Conservation (phyloP, 2,329 filamentous ascomycete species). For the Elsinoe ampelina region DNA sequence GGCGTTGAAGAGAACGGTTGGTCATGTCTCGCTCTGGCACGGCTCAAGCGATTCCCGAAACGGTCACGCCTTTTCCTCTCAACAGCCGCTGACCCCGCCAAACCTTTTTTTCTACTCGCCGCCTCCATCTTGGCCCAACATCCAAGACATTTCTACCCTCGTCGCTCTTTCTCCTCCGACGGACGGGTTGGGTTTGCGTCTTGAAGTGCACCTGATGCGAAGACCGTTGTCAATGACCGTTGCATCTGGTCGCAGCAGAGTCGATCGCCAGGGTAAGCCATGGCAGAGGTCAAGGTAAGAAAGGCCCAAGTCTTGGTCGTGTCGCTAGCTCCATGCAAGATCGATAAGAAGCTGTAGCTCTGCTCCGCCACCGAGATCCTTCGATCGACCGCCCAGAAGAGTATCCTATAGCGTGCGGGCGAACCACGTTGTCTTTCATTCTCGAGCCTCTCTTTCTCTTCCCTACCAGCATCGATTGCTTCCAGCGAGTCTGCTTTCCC, state of each 20-base stretch:
- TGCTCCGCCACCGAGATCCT: slow-evolving; percentile 6
- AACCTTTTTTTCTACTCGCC: neutral
- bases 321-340: slow-evolving; percentile 11
- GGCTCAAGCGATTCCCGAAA: neutral
- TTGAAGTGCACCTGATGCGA: neutral
- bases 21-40: neutral
- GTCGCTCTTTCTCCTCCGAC: neutral
- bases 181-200: neutral
- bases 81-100: slow-evolving; percentile 1
- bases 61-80: neutral
- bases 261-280: neutral
- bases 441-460: neutral
- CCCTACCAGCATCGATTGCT: neutral
- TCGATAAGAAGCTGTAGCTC: slow-evolving; percentile 12
- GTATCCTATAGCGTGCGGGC: slow-evolving; percentile 1
- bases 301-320: neutral
- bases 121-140: slow-evolving; percentile 1
- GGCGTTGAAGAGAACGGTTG: too few species aligned
- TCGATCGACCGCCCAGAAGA: slow-evolving; percentile 8
- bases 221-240: neutral
- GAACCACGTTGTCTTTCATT: neutral
- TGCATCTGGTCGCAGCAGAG: neutral
- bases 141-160: slow-evolving; percentile 4
- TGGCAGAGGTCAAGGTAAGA: neutral
- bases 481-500: neutral